Evolutionary conservation across 2,329 filamentous ascomycete species (phyloP), one percentile per base, ranked within the genome.

Genomic region (Pseudogymnoascus verrucosus): DNA sequence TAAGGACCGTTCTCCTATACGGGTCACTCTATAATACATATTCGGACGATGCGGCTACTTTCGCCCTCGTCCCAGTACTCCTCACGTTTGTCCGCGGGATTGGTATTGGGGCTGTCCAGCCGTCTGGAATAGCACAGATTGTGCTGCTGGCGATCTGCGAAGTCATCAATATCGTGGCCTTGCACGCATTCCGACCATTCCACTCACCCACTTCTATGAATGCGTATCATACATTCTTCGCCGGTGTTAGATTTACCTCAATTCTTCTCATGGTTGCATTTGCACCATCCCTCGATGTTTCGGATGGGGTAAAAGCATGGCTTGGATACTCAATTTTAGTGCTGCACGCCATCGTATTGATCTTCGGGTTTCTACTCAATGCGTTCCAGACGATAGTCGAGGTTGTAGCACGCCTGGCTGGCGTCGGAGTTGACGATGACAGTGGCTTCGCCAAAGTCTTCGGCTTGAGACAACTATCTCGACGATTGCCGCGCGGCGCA

Each of bases 21-120:
- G 95, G 95, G 0, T 91, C 95, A 4, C 80, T 99, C 6, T 99
- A 99, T 76, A 99, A 99, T 76, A 99, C 95, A 0, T 98, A 96
- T 74, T 95, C 90, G 23, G 95, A 99, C 74, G 90, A 93, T 73
- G 91, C 92, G 0, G 91, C 93, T 6, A 87, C 91, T 0, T 99
- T 96, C 75, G 92, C 93, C 5, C 82, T 96, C 44, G 87, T 97
- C 19, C 93, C 93, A 0, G 86, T 96, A 14, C 79, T 96, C 36
- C 80, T 98, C 65, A 96, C 89, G 4, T 87, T 96, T 72, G 79
- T 96, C 64, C 88, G 93, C 36, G 93, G 92, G 64, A 87, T 98
- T 67, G 91, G 92, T 19, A 90, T 99, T 69, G 95, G 95, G 31
- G 95, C 92, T 16, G 87, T 98, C 12, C 95, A 99, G 74, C 88